Evolutionary conservation across 2,329 filamentous ascomycete genomes (phyloP).

Genomic region (Zymoseptoria crescenta): DNA sequence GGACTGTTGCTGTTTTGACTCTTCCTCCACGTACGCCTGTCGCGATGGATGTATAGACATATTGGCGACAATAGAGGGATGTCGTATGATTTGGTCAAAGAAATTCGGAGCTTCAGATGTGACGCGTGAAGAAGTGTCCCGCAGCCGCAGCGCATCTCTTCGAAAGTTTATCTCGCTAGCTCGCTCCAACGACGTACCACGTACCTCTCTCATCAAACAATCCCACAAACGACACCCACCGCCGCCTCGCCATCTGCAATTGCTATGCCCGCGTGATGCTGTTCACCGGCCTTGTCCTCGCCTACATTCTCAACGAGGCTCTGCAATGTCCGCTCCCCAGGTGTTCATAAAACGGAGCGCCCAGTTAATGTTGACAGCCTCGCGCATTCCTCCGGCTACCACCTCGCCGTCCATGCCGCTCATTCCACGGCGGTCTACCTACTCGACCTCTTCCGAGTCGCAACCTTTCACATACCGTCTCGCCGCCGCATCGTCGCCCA

Average conservation of each 20-base stretch:
- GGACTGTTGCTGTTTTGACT: conserved; percentile 21
- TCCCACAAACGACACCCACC: neutral
- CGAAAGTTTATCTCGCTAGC: neutral
- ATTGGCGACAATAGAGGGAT: neutral
- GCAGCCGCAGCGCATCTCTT: neutral
- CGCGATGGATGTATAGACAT: conserved; percentile 63
- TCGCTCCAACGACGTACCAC: neutral
- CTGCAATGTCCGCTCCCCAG: conserved; percentile 21
- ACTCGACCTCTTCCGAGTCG: conserved; percentile 2
- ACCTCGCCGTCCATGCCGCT: neutral
- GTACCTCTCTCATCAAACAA: neutral
- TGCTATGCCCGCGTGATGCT: conserved; percentile 5
- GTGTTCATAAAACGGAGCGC: conserved; percentile 13
- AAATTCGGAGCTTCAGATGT: neutral
- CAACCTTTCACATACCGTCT: conserved; percentile 31
- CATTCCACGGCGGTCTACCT: conserved; percentile 2
- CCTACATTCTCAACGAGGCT: conserved; percentile 14
- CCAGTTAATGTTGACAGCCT: conserved; percentile 16
- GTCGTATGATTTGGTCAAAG: neutral
- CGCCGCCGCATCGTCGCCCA: conserved; percentile 30
- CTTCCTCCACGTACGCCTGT: conserved; percentile 89
- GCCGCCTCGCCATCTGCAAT: neutral
- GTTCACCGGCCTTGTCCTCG: conserved; percentile 13
- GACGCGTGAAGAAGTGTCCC: neutral
- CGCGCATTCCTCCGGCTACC: conserved; percentile 2